Evolutionary conservation across 1,139 yeast species (phyloP), one percentile per base, ranked within the genome.

Genomic region (Blastobotrys capitulatus): DNA sequence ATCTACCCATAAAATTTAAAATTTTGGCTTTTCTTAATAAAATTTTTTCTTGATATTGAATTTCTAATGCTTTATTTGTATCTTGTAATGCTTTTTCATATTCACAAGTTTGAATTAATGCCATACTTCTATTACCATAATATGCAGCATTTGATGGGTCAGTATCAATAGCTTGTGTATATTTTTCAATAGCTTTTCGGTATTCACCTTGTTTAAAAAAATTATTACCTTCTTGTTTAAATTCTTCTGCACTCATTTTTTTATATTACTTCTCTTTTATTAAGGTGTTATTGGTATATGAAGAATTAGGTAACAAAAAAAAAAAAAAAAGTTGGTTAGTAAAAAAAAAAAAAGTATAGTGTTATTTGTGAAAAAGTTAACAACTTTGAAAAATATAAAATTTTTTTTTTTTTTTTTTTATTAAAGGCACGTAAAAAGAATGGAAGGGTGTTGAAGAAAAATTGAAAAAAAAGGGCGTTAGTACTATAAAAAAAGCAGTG

Each of bases 71-170:
- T 43, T 55, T 54, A 29, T 54, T 51, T 6, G 70, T 62, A 57
- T 84, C 89, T 29, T 68, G 62, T 9, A 81, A 64, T 1, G 94
- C 95, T 38, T 77, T 69, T 7, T 69, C 65, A 72, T 76, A 84
- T 48, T 78, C 77, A 6, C 71, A 65, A 6, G 80, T 66, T 56
- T 85, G 85, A 58, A 86, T 68, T 54, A 78, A 74, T n/a, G 95
- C 79, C 73, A 86, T 84, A 2, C 95, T 84, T 51, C 94, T 70
- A 64, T 90, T 90, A n/a, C 95, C 83, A 60, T 78, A 83, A 31
- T 85, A 73, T 15, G 66, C 60, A 8, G 73, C 64, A 52, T 66
- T 68, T 36, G 57, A 53, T 10, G 74, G 71, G 50, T 65, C 73
- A 18, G 62, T 57, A 16, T 60, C 60, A 16, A 72, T 56, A 26